Percentiles rank a stretch among this genome's conserved stretches.
These are phyloP conservation scores for Phallus indusiatus DNA, from an alignment of 768 basidiomycete species.

Conservation along the genomic window DNA sequence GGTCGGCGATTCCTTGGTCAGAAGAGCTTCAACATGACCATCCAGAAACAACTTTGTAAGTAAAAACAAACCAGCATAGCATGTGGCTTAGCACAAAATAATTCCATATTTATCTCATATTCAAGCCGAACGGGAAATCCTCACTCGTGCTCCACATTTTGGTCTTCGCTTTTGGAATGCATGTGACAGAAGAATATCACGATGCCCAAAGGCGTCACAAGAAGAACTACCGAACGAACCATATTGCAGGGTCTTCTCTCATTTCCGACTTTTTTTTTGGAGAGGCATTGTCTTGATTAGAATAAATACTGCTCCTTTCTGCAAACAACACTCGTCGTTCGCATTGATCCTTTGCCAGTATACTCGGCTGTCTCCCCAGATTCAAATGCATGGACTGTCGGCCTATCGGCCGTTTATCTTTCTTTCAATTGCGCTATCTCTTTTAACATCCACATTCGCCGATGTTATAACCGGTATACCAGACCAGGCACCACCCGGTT, in stretches of 20 bases:
- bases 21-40: too few species aligned
- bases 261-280: not conserved
- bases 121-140: not conserved
- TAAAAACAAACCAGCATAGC: too few species aligned
- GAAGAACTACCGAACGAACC: not conserved
- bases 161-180: not conserved
- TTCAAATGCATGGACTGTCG: not conserved
- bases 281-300: not conserved
- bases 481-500: conserved; percentile 11
- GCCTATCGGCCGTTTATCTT: not conserved
- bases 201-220: not conserved
- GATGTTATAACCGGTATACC: conserved; percentile 12
- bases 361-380: not conserved
- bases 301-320: not conserved
- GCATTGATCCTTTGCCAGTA: not conserved
- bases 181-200: not conserved
- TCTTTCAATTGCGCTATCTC: not conserved
- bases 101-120: too few species aligned
- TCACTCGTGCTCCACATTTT: not conserved
- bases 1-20: too few species aligned
- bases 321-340: not conserved
- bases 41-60: too few species aligned
- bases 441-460: not conserved
- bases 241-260: not conserved
- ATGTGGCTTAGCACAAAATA: too few species aligned